Evolutionary conservation across 2,329 filamentous ascomycete species (phyloP).

Genomic region (Arthrinium puccinioides): DNA sequence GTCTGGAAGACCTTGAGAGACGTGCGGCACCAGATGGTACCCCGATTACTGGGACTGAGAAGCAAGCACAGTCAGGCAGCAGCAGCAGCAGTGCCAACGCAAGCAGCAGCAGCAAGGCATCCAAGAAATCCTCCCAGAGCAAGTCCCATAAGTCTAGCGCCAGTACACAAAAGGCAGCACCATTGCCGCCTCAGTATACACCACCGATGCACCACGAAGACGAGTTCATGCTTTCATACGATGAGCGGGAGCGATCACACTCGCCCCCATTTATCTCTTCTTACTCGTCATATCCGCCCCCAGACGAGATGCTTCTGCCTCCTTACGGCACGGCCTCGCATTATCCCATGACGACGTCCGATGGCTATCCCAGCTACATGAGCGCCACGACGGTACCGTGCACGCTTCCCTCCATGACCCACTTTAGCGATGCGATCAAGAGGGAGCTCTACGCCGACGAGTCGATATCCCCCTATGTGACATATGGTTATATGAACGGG

Average conservation of each 20-base stretch:
- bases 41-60: slow-evolving; percentile 27
- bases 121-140: slow-evolving; percentile 40
- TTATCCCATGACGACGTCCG: slow-evolving; percentile 44
- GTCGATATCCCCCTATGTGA: slow-evolving; percentile 58
- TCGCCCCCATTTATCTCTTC: slow-evolving; percentile 63
- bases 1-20: slow-evolving; percentile 77
- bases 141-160: slow-evolving; percentile 29
- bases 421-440: slow-evolving; percentile 60
- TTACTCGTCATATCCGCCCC: slow-evolving; percentile 59
- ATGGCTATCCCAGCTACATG: slow-evolving; percentile 51
- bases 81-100: too few relatives aligned
- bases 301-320: slow-evolving; percentile 54
- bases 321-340: slow-evolving; percentile 47
- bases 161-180: slow-evolving; percentile 27
- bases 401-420: slow-evolving; percentile 57
- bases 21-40: slow-evolving; percentile 55
- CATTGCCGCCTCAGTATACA: slow-evolving; percentile 47
- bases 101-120: slow-evolving; percentile 18
- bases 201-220: slow-evolving; percentile 55
- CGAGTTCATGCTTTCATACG: slow-evolving; percentile 55
- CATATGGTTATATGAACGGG: slow-evolving; percentile 57
- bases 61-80: slow-evolving; percentile 26
- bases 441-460: slow-evolving; percentile 53
- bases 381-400: slow-evolving; percentile 46
- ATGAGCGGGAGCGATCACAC: slow-evolving; percentile 61